These are phyloP conservation scores for Phytophthora sansomeana DNA, from an alignment of 352 stramenopile genomes.

Conservation along the genomic window DNA sequence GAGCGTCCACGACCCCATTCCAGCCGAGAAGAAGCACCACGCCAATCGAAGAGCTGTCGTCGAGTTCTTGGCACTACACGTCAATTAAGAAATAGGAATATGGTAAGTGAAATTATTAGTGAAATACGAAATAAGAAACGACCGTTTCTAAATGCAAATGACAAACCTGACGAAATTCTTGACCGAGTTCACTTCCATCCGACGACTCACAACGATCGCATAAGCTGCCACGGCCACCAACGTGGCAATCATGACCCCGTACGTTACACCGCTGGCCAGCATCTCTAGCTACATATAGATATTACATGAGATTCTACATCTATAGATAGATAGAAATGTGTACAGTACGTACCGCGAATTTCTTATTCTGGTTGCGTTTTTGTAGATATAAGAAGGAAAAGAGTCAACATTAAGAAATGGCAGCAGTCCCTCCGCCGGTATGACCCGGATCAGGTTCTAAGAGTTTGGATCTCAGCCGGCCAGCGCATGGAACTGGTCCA, in stretches of 20 bases:
- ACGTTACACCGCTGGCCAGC: slow-evolving; percentile 56
- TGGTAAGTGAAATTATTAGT: neutral
- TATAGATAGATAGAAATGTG: neutral
- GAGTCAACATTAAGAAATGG: too few relatives aligned
- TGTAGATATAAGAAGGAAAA: too few relatives aligned
- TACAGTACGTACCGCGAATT: neutral
- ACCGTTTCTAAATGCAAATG: too few relatives aligned
- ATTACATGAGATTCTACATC: neutral
- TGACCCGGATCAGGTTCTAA: too few relatives aligned
- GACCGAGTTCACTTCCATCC: slow-evolving; percentile 59
- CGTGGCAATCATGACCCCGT: slow-evolving; percentile 68
- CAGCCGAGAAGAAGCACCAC: slow-evolving; percentile 76
- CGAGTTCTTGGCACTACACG: slow-evolving; percentile 65
- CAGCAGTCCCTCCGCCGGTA: too few relatives aligned
- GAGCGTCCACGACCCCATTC: slow-evolving; percentile 73
- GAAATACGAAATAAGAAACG: neutral
- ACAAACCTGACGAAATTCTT: slow-evolving; percentile 74
- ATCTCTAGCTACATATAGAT: slow-evolving; percentile 28
- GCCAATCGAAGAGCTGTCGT: slow-evolving; percentile 53
- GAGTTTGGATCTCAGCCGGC: too few relatives aligned
- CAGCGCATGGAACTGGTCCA: too few relatives aligned
- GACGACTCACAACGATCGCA: slow-evolving; percentile 69
- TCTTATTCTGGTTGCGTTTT: neutral
- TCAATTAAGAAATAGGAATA: neutral
- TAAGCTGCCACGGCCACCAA: slow-evolving; percentile 68